Percentiles rank a stretch among this genome's conserved stretches.
Conservation (phyloP, 345 rosid genomes). For the Aquilaria sinensis region DNA sequence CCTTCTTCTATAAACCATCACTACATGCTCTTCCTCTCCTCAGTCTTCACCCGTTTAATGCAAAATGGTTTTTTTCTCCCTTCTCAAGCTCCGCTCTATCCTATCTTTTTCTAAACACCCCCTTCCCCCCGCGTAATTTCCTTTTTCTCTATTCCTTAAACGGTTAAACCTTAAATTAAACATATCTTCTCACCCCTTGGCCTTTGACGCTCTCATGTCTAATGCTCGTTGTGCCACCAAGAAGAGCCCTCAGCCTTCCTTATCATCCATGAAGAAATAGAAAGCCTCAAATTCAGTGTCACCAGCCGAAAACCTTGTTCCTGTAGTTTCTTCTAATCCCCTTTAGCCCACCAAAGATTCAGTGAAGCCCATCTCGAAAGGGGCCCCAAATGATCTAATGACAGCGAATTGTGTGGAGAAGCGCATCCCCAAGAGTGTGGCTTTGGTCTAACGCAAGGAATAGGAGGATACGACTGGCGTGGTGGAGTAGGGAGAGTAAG, state of each 20-base stretch:
- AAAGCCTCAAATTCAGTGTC: slow-evolving; percentile 20
- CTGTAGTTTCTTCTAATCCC: background rate
- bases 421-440: no score
- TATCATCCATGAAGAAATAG: slow-evolving; percentile 39
- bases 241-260: slow-evolving; percentile 16
- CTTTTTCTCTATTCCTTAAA: slow-evolving; percentile 22
- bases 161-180: slow-evolving; percentile 10
- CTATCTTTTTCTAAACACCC: slow-evolving; percentile 11
- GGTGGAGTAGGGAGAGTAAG: no score
- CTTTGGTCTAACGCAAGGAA: no score
- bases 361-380: slow-evolving; percentile 14
- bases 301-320: slow-evolving; percentile 15
- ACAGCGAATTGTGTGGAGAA: no score
- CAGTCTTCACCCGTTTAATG: no score
- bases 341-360: slow-evolving; percentile 10
- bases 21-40: no score
- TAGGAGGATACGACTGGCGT: no score
- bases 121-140: slow-evolving; percentile 10
- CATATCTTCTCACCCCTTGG: slow-evolving; percentile 62
- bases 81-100: slow-evolving; percentile 9
- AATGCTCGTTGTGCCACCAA: slow-evolving; percentile 57
- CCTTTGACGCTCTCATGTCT: slow-evolving; percentile 87
- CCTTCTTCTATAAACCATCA: no score
- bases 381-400: background rate
- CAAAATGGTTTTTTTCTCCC: background rate